Conservation (phyloP, 129 eudicot species). For the Lactuca saligna region DNA sequence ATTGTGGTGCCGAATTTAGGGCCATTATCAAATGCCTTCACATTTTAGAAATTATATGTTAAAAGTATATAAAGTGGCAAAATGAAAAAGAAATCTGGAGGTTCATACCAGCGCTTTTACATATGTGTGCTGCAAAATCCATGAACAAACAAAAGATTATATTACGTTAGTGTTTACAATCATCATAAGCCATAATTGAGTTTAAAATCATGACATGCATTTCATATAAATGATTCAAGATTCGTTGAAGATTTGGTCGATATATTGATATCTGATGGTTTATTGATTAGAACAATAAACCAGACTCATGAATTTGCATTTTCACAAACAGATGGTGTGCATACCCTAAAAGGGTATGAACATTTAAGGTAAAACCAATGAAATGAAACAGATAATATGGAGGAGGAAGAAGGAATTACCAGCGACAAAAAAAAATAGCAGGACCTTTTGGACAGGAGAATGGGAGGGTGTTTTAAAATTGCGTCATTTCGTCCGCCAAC, state of each 20-base stretch:
- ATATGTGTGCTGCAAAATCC: constrained; percentile 27
- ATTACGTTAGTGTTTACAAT: not conserved
- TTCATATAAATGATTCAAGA: constrained; percentile 1
- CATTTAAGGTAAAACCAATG: not conserved
- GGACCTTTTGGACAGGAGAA: constrained; percentile 37
- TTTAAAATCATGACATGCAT: constrained; percentile 9
- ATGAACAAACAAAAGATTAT: constrained; percentile 12
- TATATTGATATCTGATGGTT: not conserved
- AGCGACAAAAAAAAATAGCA: constrained; percentile 25
- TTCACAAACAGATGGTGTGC: constrained; percentile 14
- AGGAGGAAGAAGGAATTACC: constrained; percentile 29
- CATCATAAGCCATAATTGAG: constrained; percentile 1
- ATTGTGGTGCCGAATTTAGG: constrained; percentile 30
- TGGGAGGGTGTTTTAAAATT: constrained; percentile 22
- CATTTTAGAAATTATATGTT: constrained; percentile 26
- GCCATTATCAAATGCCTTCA: constrained; percentile 50
- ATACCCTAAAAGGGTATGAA: constrained; percentile 20
- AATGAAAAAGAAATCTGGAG: constrained; percentile 12
- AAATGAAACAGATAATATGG: constrained; percentile 2
- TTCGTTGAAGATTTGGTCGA: constrained; percentile 5
- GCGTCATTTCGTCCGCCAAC: constrained; percentile 15
- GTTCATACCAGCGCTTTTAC: constrained; percentile 31
- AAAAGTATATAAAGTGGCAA: not conserved
- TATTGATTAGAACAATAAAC: not conserved
- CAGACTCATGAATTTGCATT: constrained; percentile 15